phyloP scores from a whole-genome alignment of 345 rosid genomes.

The Eucalyptus sideroxylon region DNA sequence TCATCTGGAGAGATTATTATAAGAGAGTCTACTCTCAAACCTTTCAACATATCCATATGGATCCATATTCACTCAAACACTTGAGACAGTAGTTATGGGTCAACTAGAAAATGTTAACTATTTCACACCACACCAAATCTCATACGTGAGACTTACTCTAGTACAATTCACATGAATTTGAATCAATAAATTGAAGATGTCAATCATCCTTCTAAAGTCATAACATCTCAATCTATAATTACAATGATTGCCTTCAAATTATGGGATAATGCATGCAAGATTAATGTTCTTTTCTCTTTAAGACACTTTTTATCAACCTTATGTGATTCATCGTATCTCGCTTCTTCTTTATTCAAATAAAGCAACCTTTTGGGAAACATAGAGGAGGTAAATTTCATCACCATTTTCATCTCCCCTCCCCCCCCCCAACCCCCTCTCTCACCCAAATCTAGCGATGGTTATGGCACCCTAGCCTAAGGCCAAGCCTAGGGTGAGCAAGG shows the following conservation, averaged over 20 bases:
- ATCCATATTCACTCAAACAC: not conserved
- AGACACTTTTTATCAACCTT: not conserved
- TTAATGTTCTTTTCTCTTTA: too few species aligned
- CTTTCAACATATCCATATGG: not conserved
- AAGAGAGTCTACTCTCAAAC: not conserved
- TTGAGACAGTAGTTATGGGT: not conserved
- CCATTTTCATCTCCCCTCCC: not conserved
- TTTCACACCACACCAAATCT: not conserved
- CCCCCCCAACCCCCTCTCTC: too few species aligned
- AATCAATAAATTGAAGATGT: not conserved
- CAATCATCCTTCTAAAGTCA: not conserved
- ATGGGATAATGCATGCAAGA: not conserved
- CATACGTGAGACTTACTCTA: too few species aligned
- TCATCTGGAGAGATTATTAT: not conserved
- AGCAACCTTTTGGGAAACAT: not conserved
- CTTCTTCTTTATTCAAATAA: not conserved
- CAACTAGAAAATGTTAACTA: not conserved
- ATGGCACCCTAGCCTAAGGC: too few species aligned
- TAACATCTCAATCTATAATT: not conserved
- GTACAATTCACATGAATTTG: not conserved
- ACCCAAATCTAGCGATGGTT: too few species aligned
- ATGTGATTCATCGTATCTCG: not conserved
- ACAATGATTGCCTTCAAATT: not conserved
- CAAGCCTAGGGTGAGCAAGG: too few species aligned
- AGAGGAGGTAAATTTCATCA: not conserved